Conservation (phyloP, 2,329 filamentous ascomycete genomes). For the Calonectria montana region DNA sequence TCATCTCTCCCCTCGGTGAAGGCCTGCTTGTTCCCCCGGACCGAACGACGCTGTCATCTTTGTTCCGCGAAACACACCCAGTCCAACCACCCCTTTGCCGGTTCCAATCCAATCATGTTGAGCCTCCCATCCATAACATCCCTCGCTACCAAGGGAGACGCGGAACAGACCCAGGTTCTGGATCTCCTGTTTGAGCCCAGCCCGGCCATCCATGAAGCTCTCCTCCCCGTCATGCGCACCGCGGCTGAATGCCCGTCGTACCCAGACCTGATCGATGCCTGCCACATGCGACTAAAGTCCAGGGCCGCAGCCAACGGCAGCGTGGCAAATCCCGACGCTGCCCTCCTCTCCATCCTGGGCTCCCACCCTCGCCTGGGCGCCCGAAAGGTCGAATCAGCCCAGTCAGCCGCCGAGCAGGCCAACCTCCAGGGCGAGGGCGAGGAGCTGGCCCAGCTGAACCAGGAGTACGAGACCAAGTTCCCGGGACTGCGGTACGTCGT, state of each 20-base stretch:
- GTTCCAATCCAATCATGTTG: not conserved
- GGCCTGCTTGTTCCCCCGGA: not conserved
- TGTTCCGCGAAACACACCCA: not conserved
- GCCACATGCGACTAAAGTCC: slow-evolving; percentile 71
- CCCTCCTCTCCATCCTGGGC: slow-evolving; percentile 78
- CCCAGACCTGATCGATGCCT: slow-evolving; percentile 72
- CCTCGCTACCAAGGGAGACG: slow-evolving; percentile 66
- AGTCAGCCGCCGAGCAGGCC: slow-evolving; percentile 86
- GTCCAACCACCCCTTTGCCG: not conserved
- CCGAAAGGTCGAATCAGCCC: slow-evolving; percentile 82
- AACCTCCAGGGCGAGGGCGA: slow-evolving; percentile 73
- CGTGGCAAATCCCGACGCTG: slow-evolving; percentile 47
- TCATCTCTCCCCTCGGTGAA: not conserved
- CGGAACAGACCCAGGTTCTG: slow-evolving; percentile 68
- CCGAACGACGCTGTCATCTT: not conserved
- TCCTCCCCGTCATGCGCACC: slow-evolving; percentile 72
- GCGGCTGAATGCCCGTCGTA: slow-evolving; percentile 72
- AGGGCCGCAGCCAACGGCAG: slow-evolving; percentile 65
- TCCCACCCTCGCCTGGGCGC: slow-evolving; percentile 88
- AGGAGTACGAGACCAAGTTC: slow-evolving; percentile 82
- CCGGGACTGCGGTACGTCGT: slow-evolving; percentile 89
- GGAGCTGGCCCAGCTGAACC: slow-evolving; percentile 75
- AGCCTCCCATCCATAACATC: slow-evolving; percentile 33
- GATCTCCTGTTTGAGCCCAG: slow-evolving; percentile 90
- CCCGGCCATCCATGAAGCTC: slow-evolving; percentile 76